Percentiles rank a stretch among this genome's conserved stretches.
Conservation (phyloP, 768 basidiomycete species). For the Roridomyces roridus region DNA sequence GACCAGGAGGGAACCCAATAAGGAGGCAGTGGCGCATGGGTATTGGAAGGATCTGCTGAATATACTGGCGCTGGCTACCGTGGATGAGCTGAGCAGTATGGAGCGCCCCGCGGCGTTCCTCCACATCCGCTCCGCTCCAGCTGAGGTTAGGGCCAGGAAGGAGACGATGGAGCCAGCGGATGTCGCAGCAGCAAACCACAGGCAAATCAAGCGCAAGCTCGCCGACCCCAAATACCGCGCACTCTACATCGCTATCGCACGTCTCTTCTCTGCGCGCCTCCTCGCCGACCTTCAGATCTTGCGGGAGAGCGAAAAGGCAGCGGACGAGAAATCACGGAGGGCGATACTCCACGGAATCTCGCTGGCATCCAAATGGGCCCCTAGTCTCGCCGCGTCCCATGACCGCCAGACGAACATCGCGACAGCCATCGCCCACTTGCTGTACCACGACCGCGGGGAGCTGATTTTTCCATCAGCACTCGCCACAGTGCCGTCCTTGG, state of each 20-base stretch:
- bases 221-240: too few relatives aligned
- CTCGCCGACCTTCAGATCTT: too few relatives aligned
- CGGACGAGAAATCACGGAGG: too few relatives aligned
- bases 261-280: too few relatives aligned
- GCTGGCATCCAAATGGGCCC: conserved; percentile 76
- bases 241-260: too few relatives aligned
- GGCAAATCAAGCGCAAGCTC: conserved; percentile 40
- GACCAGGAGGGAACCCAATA: too few relatives aligned
- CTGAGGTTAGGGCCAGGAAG: too few relatives aligned
- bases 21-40: conserved; percentile 52
- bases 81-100: conserved; percentile 51
- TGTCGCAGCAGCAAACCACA: conserved; percentile 34
- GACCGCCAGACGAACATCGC: conserved; percentile 70
- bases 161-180: conserved; percentile 30
- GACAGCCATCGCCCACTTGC: conserved; percentile 63
- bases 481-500: conserved; percentile 26
- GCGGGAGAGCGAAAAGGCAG: too few relatives aligned
- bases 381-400: conserved; percentile 61
- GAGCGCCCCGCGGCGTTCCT: too few relatives aligned
- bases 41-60: conserved; percentile 82
- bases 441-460: conserved; percentile 41
- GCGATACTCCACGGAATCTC: too few relatives aligned
- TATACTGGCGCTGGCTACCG: conserved; percentile 64
- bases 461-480: conserved; percentile 39
- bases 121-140: conserved; percentile 31